A percentile compares a stretch with the other conserved stretches of the same genome.
phyloP scores from a whole-genome alignment of 2,329 filamentous ascomycete genomes.

The Colletotrichum lupini region DNA sequence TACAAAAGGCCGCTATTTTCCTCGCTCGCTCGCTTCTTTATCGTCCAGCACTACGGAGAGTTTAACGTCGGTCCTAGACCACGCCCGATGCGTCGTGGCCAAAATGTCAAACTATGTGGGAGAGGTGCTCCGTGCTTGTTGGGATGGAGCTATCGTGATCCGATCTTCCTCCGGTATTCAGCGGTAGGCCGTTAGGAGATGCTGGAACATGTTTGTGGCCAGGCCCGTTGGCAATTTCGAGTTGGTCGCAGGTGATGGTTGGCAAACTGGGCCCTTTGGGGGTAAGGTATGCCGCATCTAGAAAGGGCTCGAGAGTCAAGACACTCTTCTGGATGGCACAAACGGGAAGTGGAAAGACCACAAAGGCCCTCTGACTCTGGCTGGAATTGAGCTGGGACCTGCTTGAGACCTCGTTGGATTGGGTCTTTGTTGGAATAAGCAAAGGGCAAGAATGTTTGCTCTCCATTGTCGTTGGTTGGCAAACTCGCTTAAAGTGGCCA shows the following conservation, averaged over 20 bases:
- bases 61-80: background rate
- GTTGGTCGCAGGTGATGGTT: background rate
- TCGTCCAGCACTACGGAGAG: background rate
- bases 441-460: slow-evolving; percentile 24
- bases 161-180: background rate
- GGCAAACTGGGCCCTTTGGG: too few species aligned
- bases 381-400: background rate
- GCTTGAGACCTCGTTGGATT: background rate
- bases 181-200: background rate
- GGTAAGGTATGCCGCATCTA: background rate
- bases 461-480: slow-evolving; percentile 19
- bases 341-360: background rate
- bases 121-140: background rate
- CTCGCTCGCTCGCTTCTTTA: background rate
- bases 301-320: background rate
- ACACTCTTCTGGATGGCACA: background rate
- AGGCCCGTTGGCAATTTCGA: background rate
- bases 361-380: background rate
- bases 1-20: slow-evolving; percentile 20
- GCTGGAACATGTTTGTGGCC: background rate
- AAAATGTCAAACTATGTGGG: slow-evolving; percentile 1
- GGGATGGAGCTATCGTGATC: background rate
- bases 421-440: slow-evolving; percentile 23
- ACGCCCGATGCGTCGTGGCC: background rate
- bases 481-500: slow-evolving; percentile 22